phyloP scores from a whole-genome alignment of 2,329 filamentous ascomycete species.

The Ophiocordyceps australis region DNA sequence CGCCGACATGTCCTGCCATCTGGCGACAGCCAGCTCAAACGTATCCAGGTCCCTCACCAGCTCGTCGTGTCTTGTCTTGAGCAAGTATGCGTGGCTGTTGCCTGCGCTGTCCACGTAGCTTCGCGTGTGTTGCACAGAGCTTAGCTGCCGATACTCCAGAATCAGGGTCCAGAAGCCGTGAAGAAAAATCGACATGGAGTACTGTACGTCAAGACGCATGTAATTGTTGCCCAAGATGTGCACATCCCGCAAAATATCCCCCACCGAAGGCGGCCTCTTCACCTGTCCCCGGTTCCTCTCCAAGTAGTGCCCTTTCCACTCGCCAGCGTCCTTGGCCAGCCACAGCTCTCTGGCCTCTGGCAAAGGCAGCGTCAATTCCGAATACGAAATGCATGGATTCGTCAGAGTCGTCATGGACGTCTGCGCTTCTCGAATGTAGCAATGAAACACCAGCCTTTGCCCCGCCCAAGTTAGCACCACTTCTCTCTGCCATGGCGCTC shows the following conservation, averaged over 20 bases:
- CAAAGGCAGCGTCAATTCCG: constrained; percentile 47
- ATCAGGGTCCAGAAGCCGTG: constrained; percentile 49
- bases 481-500: too few species aligned
- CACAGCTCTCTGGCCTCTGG: constrained; percentile 45
- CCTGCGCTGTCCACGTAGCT: constrained; percentile 23
- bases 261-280: constrained; percentile 28
- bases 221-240: constrained; percentile 29
- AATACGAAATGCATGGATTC: constrained; percentile 48
- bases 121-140: constrained; percentile 26
- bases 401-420: constrained; percentile 48
- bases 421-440: constrained; percentile 47
- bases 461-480: constrained; percentile 1
- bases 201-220: constrained; percentile 33
- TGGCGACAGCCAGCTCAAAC: constrained; percentile 23
- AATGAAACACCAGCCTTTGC: constrained; percentile 39
- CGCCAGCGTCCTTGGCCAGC: constrained; percentile 41
- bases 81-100: constrained; percentile 23
- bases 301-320: constrained; percentile 47
- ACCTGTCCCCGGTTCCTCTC: constrained; percentile 16
- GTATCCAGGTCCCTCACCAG: constrained; percentile 36
- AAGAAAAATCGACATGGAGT: constrained; percentile 40
- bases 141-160: constrained; percentile 45
- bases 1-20: constrained; percentile 23
- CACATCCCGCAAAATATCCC: constrained; percentile 38
- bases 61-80: constrained; percentile 40